Percentiles rank a stretch among this genome's conserved stretches.
phyloP scores from a whole-genome alignment of 371 early-diverging fungal genomes.

The Coemansia sp. region DNA sequence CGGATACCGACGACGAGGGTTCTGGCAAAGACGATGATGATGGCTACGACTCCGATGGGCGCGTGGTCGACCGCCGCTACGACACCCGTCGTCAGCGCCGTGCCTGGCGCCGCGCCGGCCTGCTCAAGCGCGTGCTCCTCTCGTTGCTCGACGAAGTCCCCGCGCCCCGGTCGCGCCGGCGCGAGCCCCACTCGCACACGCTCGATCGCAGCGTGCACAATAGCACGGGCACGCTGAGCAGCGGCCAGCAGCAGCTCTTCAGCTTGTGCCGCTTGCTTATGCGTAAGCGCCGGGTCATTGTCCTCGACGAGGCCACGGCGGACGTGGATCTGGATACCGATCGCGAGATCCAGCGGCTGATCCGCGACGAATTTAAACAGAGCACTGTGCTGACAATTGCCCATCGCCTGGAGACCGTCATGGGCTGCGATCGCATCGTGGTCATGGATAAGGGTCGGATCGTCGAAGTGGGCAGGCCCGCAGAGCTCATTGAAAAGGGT shows the following conservation, averaged over 20 bases:
- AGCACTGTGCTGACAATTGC: slow-evolving; percentile 64
- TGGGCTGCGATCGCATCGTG: slow-evolving; percentile 60
- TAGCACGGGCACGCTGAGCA: slow-evolving; percentile 26
- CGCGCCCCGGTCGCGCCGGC: not conserved
- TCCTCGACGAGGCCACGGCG: slow-evolving; percentile 66
- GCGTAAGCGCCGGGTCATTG: slow-evolving; percentile 58
- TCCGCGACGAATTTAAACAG: slow-evolving; percentile 51
- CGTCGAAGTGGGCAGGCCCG: slow-evolving; percentile 24
- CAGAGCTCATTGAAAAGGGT: slow-evolving; percentile 10
- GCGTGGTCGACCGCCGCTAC: not conserved
- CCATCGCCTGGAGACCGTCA: slow-evolving; percentile 70
- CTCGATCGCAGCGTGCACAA: slow-evolving; percentile 8
- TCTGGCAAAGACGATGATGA: not conserved
- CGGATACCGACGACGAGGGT: slow-evolving; percentile 43
- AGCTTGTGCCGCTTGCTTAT: slow-evolving; percentile 53
- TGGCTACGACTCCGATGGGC: not conserved
- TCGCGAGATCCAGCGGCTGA: slow-evolving; percentile 54
- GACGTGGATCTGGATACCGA: slow-evolving; percentile 61
- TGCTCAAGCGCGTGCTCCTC: slow-evolving; percentile 5
- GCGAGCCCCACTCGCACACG: too few species aligned
- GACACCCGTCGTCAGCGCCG: not conserved
- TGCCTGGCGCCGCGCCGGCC: slow-evolving; percentile 5
- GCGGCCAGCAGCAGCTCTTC: slow-evolving; percentile 59
- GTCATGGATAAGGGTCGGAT: slow-evolving; percentile 56
- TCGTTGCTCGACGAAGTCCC: slow-evolving; percentile 23